Percentiles rank a stretch among this genome's conserved stretches.
phyloP scores from a whole-genome alignment of 139 green algal species.

The Coelastrella sp. region DNA sequence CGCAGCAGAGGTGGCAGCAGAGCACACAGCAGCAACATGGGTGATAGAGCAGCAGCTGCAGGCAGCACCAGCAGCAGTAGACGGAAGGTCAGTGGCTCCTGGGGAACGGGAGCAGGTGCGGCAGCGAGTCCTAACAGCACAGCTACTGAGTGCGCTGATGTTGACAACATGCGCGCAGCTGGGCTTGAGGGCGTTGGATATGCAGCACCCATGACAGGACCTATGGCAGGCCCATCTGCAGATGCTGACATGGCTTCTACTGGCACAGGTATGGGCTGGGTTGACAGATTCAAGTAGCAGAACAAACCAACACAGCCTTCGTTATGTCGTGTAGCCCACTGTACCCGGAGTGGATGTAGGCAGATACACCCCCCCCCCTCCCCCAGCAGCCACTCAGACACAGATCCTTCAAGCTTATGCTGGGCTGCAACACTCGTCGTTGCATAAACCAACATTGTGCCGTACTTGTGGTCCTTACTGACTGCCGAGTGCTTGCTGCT shows the following conservation, averaged over 20 bases:
- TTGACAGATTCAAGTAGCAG: too few relatives aligned
- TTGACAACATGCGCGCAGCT: neutral
- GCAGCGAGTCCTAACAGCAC: neutral
- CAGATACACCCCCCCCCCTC: too few relatives aligned
- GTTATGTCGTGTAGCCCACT: too few relatives aligned
- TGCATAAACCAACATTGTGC: neutral
- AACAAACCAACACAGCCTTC: too few relatives aligned
- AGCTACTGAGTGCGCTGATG: neutral
- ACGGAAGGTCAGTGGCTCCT: neutral
- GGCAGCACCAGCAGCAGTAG: conserved; percentile 18
- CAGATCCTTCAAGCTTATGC: too few relatives aligned
- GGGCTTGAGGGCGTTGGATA: neutral
- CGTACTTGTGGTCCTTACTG: neutral
- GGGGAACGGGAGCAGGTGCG: neutral
- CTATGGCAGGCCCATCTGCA: neutral
- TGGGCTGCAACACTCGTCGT: too few relatives aligned
- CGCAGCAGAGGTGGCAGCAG: conserved; percentile 20
- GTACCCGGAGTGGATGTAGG: too few relatives aligned
- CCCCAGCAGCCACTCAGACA: too few relatives aligned
- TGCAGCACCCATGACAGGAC: neutral
- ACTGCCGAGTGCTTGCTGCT: neutral
- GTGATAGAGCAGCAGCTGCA: neutral
- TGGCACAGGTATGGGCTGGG: conserved; percentile 1
- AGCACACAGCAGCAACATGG: neutral
- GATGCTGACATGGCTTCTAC: conserved; percentile 32